phyloP scores from a whole-genome alignment of 108 stramenopile species.

The Hondaea fermentalgiana region DNA sequence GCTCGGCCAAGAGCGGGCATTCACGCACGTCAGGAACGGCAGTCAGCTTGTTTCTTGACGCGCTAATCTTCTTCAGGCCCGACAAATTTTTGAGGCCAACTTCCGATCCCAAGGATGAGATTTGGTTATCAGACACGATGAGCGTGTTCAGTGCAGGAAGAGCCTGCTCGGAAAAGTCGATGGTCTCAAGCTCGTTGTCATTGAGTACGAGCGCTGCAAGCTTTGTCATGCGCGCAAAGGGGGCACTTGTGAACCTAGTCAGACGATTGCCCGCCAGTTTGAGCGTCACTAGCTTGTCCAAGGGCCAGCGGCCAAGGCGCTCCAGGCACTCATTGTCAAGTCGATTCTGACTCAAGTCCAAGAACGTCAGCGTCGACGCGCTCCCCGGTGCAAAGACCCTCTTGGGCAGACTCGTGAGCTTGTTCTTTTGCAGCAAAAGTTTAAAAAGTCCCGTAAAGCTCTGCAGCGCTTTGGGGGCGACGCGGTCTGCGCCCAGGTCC shows the following conservation, averaged over 20 bases:
- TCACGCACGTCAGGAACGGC: not conserved
- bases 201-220: not conserved
- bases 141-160: not conserved
- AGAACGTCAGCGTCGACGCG: not conserved
- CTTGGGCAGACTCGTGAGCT: not conserved
- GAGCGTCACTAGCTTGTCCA: conserved; percentile 3
- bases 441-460: not conserved
- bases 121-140: not conserved
- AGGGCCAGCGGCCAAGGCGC: not conserved
- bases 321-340: not conserved
- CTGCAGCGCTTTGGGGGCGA: not conserved
- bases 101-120: not conserved
- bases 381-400: not conserved
- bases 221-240: not conserved
- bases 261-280: not conserved
- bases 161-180: not conserved
- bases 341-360: not conserved
- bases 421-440: not conserved
- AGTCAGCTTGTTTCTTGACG: not conserved
- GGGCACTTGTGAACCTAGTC: not conserved
- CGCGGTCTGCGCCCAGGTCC: not conserved
- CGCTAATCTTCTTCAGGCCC: not conserved
- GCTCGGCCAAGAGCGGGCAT: not conserved
- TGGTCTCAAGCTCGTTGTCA: not conserved
- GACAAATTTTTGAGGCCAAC: not conserved